Conservation (phyloP, 2,329 filamentous ascomycete genomes). For the Botrytis squamosa region DNA sequence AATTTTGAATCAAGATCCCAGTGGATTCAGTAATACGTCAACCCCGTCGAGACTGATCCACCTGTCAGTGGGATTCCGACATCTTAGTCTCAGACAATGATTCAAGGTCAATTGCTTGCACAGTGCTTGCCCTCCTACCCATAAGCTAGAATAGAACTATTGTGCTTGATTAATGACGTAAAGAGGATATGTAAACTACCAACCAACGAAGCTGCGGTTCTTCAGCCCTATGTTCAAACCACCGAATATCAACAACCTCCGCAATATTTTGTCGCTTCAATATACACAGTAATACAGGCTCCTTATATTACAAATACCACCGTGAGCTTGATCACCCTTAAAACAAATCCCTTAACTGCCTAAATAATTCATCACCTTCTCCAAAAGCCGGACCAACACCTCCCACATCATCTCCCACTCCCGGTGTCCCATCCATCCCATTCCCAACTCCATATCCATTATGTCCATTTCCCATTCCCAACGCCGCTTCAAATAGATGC, state of each 20-base stretch:
- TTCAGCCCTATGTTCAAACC: not conserved
- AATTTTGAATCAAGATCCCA: not conserved
- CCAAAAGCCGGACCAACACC: conserved; percentile 36
- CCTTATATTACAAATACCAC: not conserved
- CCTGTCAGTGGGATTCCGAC: not conserved
- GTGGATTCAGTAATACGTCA: not conserved
- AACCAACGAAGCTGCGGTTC: not conserved
- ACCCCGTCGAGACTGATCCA: not conserved
- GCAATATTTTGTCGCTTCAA: not conserved
- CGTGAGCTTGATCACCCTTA: conserved; percentile 19
- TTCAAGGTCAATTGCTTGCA: not conserved
- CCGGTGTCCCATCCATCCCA: conserved; percentile 23
- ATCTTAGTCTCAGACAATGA: not conserved
- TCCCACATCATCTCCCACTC: conserved; percentile 22
- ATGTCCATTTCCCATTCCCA: conserved; percentile 33
- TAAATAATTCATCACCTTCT: conserved; percentile 39
- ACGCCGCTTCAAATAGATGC: conserved; percentile 39
- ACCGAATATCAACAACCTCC: not conserved
- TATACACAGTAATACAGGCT: not conserved
- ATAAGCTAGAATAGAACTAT: not conserved
- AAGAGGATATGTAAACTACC: not conserved
- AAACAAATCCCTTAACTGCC: conserved; percentile 39
- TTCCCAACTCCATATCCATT: conserved; percentile 21
- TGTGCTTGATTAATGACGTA: not conserved
- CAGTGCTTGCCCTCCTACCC: not conserved